phyloP scores from a whole-genome alignment of 2,329 filamentous ascomycete species.

The Talaromyces verruculosus region DNA sequence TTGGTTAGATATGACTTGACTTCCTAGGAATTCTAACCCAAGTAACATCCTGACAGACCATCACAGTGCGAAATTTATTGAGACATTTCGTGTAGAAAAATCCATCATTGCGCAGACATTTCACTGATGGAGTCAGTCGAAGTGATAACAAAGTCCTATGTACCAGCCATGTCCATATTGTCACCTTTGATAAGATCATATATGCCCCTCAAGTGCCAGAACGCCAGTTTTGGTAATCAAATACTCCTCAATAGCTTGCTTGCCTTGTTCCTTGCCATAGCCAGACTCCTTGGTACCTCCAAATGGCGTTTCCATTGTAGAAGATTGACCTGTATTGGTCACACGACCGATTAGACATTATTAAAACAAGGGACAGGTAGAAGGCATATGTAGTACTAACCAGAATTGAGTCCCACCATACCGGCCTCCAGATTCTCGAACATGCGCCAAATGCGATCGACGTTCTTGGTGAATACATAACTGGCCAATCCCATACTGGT shows the following conservation, averaged over 20 bases:
- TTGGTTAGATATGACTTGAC: not conserved
- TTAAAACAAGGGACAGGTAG: not conserved
- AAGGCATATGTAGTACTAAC: slow-evolving; percentile 30
- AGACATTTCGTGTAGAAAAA: too few relatives aligned
- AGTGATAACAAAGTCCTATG: not conserved
- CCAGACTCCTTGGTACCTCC: slow-evolving; percentile 68
- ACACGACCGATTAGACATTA: slow-evolving; percentile 16
- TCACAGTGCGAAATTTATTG: not conserved
- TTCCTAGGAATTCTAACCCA: not conserved
- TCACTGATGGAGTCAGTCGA: not conserved
- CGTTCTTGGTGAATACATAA: slow-evolving; percentile 68
- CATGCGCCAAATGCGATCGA: slow-evolving; percentile 65
- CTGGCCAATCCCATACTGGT: slow-evolving; percentile 66
- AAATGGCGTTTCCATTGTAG: slow-evolving; percentile 65
- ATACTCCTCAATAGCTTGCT: slow-evolving; percentile 32
- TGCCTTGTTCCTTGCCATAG: slow-evolving; percentile 67
- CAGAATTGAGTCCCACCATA: slow-evolving; percentile 67
- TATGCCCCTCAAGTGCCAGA: slow-evolving; percentile 38
- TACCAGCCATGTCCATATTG: not conserved
- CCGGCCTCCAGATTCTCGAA: slow-evolving; percentile 67
- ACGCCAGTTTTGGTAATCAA: slow-evolving; percentile 49
- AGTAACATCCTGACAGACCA: not conserved
- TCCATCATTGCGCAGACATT: not conserved
- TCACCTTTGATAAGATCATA: not conserved
- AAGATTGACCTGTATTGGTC: slow-evolving; percentile 54